Base-by-base conservation (phyloP, 768 basidiomycete genomes). In the Gloeopeniophorella convolvens region DNA sequence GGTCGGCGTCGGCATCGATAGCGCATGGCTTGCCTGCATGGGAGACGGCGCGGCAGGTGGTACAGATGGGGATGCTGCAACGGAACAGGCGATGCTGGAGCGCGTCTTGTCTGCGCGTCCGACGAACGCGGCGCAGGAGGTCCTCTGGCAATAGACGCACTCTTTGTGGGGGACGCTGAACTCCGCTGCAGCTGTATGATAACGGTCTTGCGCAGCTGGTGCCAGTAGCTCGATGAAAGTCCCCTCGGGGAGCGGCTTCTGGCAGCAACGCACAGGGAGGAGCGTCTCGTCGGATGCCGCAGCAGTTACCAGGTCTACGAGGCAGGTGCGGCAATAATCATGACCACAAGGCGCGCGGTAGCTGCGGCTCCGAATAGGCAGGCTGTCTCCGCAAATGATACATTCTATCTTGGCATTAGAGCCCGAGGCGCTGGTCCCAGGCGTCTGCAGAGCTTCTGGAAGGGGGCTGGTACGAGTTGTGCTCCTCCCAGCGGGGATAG, bases 211-310 rank as follows among this genome's bases (percentile, higher is more conserved):
- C 11, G 11, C 16, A 11, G 4, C 23, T 3, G 39, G 0, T 0
- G 66, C 54, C 10, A 77, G 62, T 40, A 71, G 67, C 5, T 47
- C 60, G 8, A 54, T 49, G 13, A 73, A 36, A 0, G 39, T 46
- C 12, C 35, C 42, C 20, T 63, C 43, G 1, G 70, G 63, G 33
- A 79, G 65, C 0, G 61, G 60, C 28, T 66, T 56, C 24, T 68
- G 60, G 60, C 78, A 81, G 58, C 78, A 82, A 30, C 73, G 70
- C 8, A 77, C 66, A 0, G 80, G 79, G 48, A 71, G 72, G 4
- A 80, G 68, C 0, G 72, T 66, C 52, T 81, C 80, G 54, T 82
- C 79, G 3, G 63, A 65, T 10, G 68, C 67, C 18, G 72, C 70
- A 0, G 70, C 49, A 39, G 69, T 59, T 15, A 74, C 72, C 28